Conservation (phyloP, 2,329 filamentous ascomycete species). For the Phialocephala sp. region DNA sequence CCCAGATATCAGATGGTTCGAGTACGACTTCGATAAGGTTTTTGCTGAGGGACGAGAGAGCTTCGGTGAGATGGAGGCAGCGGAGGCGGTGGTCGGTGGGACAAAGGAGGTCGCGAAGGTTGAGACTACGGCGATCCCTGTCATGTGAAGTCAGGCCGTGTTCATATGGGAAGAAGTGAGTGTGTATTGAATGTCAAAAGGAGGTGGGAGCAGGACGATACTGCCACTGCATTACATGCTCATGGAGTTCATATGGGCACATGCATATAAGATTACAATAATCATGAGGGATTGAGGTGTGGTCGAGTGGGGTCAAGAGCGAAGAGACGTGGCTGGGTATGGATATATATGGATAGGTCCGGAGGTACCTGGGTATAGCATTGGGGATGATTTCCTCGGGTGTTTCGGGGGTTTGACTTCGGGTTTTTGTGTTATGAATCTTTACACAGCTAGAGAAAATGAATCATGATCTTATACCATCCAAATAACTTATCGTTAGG, state of each 20-base stretch:
- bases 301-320: too few species aligned
- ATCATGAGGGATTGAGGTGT: background rate
- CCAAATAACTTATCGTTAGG: background rate
- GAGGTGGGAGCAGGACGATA: background rate
- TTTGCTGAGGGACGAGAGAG: slow-evolving; percentile 29
- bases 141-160: slow-evolving; percentile 11
- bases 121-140: background rate
- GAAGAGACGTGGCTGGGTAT: too few species aligned
- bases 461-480: background rate
- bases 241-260: slow-evolving; percentile 8
- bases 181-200: slow-evolving; percentile 2
- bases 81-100: slow-evolving; percentile 4
- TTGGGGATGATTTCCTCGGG: background rate
- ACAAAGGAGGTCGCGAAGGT: background rate
- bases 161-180: slow-evolving; percentile 12
- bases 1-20: slow-evolving; percentile 31
- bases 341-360: background rate
- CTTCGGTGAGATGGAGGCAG: slow-evolving; percentile 18
- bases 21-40: slow-evolving; percentile 34
- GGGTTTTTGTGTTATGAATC: background rate
- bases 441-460: background rate
- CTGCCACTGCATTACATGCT: slow-evolving; percentile 4
- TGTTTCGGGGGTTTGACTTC: background rate
- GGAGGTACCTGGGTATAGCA: background rate
- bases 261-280: background rate